A percentile compares a stretch with the other conserved stretches of the same genome.
Conservation (phyloP, 1,284 basidiomycete species). For the Ganoderma boninense region DNA sequence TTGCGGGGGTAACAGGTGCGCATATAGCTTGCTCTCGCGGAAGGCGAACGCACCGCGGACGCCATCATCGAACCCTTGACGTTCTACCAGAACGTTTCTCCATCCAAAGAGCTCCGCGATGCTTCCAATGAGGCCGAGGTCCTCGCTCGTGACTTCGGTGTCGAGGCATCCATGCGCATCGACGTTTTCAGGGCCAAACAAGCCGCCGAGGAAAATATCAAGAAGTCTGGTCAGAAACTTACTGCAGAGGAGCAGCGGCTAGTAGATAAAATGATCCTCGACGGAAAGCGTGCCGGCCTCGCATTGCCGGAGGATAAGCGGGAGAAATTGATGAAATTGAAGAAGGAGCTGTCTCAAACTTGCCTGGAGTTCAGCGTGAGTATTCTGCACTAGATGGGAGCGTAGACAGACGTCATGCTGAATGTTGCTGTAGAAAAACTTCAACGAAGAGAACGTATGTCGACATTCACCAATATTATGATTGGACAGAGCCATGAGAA, state of each 20-base stretch:
- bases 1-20: constrained; percentile 17
- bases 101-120: constrained; percentile 74
- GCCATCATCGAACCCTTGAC: constrained; percentile 62
- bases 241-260: constrained; percentile 75
- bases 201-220: constrained; percentile 73
- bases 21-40: constrained; percentile 60
- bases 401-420: background rate
- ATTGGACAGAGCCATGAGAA: background rate
- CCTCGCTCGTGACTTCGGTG: constrained; percentile 69
- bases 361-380: constrained; percentile 79
- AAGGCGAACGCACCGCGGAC: constrained; percentile 64
- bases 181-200: constrained; percentile 80
- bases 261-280: constrained; percentile 79
- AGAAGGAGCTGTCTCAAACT: constrained; percentile 75
- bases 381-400: constrained; percentile 13
- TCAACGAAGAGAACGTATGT: constrained; percentile 83
- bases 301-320: constrained; percentile 73
- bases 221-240: constrained; percentile 61
- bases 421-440: constrained; percentile 70
- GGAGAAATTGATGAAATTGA: constrained; percentile 60
- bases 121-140: constrained; percentile 78
- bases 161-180: constrained; percentile 78
- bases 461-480: background rate
- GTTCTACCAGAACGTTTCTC: constrained; percentile 85
- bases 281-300: constrained; percentile 79